Base-by-base conservation (phyloP, 2,329 filamentous ascomycete genomes). In the Hymenotorrendiella dingleyae region DNA sequence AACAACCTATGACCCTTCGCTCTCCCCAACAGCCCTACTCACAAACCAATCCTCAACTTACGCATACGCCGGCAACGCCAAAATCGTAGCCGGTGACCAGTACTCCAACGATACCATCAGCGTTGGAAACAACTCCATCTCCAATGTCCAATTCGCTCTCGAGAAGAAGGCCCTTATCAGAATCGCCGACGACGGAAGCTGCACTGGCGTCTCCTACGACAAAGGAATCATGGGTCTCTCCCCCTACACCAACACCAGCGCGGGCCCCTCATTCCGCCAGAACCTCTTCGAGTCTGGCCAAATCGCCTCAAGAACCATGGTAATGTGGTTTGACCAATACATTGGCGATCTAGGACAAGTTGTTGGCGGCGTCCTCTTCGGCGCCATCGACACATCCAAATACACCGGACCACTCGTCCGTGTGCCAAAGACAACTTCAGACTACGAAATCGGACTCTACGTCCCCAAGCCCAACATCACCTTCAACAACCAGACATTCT, bases 251-350 rank as follows among this genome's bases (percentile, higher is more conserved):
- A 48, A 47, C 34, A 58, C 50, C 3, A 38, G 49, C 2, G 16
- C 20, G 3, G 57, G 58, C 3, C 61, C 63, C 0, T 54, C 54
- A 4, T 51, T 64, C 41, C 56, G 63, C 22, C 56, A 61, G 35
- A 54, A 62, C 34, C 56, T 64, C 2, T 57, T 59, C 10, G 47
- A 61, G 21, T 40, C 48, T 5, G 60, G 60, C 1, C 36, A 42
- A 16, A 59, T 63, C 32, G 50, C 46, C 5, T 54, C 55, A 17
- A 48, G 56, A 16, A 60, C 63, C 6, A 54, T 60, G 51, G 48
- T 49, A 4, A 57, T 64, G 53, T 65, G 62, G 61, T 63, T 64
- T 46, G 59, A 64, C 40, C 48, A 56, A 37, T 47, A 54, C 8
- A 53, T 56, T 6, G 43, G 42, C 3, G 19, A 37, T 4, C 8